Evolutionary conservation across 2,329 filamentous ascomycete species (phyloP).

Genomic region (Diplodia intermedia): DNA sequence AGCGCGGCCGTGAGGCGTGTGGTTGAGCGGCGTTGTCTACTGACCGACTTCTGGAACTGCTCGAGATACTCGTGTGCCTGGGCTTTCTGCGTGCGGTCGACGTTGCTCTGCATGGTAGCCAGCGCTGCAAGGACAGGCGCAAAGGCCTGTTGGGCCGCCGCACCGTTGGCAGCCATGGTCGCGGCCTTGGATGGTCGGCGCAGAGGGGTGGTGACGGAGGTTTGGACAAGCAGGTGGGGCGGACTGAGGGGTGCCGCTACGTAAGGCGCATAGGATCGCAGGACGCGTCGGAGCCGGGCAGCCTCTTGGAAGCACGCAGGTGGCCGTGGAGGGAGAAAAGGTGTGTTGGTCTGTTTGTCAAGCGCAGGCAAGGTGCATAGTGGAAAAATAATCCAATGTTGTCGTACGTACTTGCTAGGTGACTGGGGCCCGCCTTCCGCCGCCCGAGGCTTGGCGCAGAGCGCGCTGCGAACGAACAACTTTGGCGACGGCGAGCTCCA

Average conservation of each 20-base stretch:
- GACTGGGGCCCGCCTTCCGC: constrained; percentile 30
- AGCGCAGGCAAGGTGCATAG: constrained; percentile 28
- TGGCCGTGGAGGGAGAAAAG: not conserved
- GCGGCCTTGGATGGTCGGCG: constrained; percentile 18
- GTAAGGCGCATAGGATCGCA: constrained; percentile 33
- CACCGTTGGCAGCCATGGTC: constrained; percentile 72
- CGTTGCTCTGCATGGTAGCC: constrained; percentile 86
- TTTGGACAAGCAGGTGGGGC: constrained; percentile 32
- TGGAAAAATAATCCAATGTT: constrained; percentile 32
- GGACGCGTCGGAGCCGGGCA: constrained; percentile 14
- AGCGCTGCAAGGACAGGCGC: constrained; percentile 86
- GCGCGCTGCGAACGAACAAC: constrained; percentile 21
- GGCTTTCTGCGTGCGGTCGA: constrained; percentile 81
- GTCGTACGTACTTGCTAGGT: constrained; percentile 24
- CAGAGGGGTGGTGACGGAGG: constrained; percentile 29
- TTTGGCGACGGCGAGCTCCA: constrained; percentile 27
- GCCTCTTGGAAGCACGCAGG: constrained; percentile 11
- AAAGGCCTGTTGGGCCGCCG: constrained; percentile 72
- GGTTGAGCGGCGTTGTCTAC: constrained; percentile 41
- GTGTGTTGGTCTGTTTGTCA: constrained; percentile 15
- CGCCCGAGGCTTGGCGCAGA: constrained; percentile 23
- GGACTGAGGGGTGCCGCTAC: constrained; percentile 32
- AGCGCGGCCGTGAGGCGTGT: constrained; percentile 34
- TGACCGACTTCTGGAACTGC: constrained; percentile 96
- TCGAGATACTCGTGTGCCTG: constrained; percentile 91